Conservation (phyloP, 768 basidiomycete genomes). For the Mycena capillaripes region DNA sequence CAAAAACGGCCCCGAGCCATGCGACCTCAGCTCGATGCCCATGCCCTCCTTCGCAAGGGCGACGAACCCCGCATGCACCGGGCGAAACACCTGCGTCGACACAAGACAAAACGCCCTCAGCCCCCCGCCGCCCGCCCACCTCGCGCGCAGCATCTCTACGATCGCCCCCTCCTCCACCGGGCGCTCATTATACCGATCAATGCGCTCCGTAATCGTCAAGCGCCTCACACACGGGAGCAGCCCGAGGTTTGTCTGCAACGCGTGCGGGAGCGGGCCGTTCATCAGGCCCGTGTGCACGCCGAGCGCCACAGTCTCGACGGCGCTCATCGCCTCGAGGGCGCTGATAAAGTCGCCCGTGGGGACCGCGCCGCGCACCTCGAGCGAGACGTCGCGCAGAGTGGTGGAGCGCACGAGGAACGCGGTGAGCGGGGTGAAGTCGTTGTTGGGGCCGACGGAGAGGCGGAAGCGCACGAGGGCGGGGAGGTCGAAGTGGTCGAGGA, state of each 20-base stretch:
- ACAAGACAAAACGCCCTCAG: slow-evolving; percentile 22
- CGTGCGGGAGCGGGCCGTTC: slow-evolving; percentile 22
- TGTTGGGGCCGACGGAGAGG: background rate
- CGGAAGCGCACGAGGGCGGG: slow-evolving; percentile 14
- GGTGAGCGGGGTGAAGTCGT: slow-evolving; percentile 19
- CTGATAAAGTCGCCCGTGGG: background rate
- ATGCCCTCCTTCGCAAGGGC: slow-evolving; percentile 27
- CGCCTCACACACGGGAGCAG: slow-evolving; percentile 17
- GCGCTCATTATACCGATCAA: slow-evolving; percentile 35
- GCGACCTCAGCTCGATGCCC: slow-evolving; percentile 24
- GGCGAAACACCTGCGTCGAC: slow-evolving; percentile 15
- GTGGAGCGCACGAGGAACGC: slow-evolving; percentile 14
- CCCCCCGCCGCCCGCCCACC: slow-evolving; percentile 16
- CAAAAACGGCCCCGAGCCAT: slow-evolving; percentile 30
- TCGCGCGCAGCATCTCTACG: slow-evolving; percentile 23
- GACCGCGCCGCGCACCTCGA: slow-evolving; percentile 18
- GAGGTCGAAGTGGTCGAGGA: slow-evolving; percentile 22
- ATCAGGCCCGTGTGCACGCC: slow-evolving; percentile 23
- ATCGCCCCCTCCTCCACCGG: slow-evolving; percentile 6
- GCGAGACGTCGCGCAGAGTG: background rate
- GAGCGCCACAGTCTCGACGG: slow-evolving; percentile 10
- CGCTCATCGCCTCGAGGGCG: slow-evolving; percentile 7
- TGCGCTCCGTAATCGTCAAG: slow-evolving; percentile 24
- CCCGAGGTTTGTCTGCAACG: slow-evolving; percentile 1
- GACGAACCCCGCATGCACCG: background rate